A percentile compares a stretch with the other conserved stretches of the same genome.
Evolutionary conservation across 1,139 yeast genomes (phyloP).

Genomic region (Groenewaldozyma sp.): DNA sequence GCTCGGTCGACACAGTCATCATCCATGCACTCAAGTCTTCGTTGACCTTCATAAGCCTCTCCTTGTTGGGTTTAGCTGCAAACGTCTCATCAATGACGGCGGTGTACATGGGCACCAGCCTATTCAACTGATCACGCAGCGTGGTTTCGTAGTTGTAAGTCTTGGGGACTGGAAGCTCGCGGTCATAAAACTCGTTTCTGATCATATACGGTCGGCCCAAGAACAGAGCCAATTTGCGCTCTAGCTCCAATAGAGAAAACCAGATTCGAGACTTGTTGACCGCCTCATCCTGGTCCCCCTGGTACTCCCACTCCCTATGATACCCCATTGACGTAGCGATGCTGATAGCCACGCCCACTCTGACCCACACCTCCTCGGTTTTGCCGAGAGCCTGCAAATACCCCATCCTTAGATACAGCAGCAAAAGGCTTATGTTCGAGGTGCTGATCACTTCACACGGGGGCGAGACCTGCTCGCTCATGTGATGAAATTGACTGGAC

Average conservation of each 20-base stretch:
- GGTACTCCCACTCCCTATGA: slow-evolving; percentile 14
- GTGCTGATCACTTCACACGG: not conserved
- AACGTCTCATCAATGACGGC: slow-evolving; percentile 13
- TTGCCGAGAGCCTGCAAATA: slow-evolving; percentile 12
- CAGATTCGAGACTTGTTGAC: slow-evolving; percentile 12
- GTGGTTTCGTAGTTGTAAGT: slow-evolving; percentile 12
- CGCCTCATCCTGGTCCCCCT: slow-evolving; percentile 1
- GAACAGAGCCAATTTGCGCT: slow-evolving; percentile 14
- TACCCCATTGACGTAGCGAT: slow-evolving; percentile 17
- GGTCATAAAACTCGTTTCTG: slow-evolving; percentile 10
- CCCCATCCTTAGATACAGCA: slow-evolving; percentile 11
- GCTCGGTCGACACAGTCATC: not conserved
- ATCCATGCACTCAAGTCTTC: slow-evolving; percentile 12
- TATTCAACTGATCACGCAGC: slow-evolving; percentile 15
- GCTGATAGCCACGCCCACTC: slow-evolving; percentile 12
- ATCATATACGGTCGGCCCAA: slow-evolving; percentile 16
- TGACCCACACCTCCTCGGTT: slow-evolving; percentile 16
- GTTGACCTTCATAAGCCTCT: slow-evolving; percentile 11
- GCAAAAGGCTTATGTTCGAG: slow-evolving; percentile 9
- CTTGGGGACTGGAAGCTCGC: slow-evolving; percentile 7
- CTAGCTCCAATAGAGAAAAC: slow-evolving; percentile 13
- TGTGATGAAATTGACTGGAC: slow-evolving; percentile 8
- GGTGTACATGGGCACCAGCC: slow-evolving; percentile 14
- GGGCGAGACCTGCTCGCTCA: not conserved
- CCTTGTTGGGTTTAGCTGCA: slow-evolving; percentile 5